phyloP scores from a whole-genome alignment of 352 stramenopile genomes.

The Phytopythium delawarense region DNA sequence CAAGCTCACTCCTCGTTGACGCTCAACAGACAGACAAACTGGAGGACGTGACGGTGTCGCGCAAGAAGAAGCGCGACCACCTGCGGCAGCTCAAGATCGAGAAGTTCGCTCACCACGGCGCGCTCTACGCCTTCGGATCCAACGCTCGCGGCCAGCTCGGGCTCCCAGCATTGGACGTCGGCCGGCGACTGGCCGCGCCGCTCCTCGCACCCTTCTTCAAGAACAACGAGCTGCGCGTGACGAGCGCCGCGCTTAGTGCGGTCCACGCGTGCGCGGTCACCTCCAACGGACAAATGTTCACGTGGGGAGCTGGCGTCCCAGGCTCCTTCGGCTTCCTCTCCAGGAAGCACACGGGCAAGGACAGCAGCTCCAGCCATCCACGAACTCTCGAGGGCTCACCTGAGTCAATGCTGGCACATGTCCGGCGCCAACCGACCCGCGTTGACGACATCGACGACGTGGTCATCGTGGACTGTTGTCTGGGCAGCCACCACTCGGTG shows the following conservation, averaged over 20 bases:
- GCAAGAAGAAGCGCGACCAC: constrained; percentile 60
- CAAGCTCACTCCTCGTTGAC: neutral
- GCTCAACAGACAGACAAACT: constrained; percentile 37
- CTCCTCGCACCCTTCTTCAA: constrained; percentile 61
- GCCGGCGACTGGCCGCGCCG: constrained; percentile 31
- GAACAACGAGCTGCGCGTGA: constrained; percentile 61
- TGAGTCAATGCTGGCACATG: constrained; percentile 9
- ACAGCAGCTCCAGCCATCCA: neutral
- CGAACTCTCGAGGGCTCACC: neutral
- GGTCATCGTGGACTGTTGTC: constrained; percentile 31
- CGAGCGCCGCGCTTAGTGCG: constrained; percentile 35
- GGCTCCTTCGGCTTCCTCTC: constrained; percentile 62
- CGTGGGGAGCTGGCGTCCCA: constrained; percentile 58
- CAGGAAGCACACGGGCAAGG: neutral
- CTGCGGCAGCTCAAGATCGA: constrained; percentile 70
- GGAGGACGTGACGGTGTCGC: constrained; percentile 55
- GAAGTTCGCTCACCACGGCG: constrained; percentile 61
- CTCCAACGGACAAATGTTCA: constrained; percentile 64
- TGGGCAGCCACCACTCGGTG: constrained; percentile 70
- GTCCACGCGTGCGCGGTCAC: constrained; percentile 60
- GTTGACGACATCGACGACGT: constrained; percentile 71
- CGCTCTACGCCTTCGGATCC: constrained; percentile 66
- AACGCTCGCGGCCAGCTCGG: constrained; percentile 53
- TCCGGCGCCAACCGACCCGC: constrained; percentile 35
- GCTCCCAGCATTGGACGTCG: constrained; percentile 38